Conservation (phyloP, 805 yeast genomes). For the Yamadazyma olivae region DNA sequence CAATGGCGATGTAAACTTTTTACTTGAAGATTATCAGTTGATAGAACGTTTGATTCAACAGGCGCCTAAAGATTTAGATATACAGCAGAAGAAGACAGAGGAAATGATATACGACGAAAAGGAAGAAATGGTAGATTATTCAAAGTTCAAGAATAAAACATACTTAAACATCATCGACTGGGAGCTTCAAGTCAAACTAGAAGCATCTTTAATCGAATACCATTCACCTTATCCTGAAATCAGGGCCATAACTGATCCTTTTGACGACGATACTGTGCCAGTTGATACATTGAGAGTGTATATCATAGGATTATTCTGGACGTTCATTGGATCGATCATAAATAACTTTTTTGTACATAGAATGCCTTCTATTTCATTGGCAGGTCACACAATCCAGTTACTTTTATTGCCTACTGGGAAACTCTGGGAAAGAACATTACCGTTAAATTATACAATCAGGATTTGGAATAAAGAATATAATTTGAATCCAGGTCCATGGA, state of each 20-base stretch:
- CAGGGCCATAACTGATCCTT: constrained; percentile 37
- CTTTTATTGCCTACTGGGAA: constrained; percentile 38
- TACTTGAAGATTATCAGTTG: constrained; percentile 30
- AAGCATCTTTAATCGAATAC: constrained; percentile 35
- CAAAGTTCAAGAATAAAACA: constrained; percentile 15
- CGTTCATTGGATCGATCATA: constrained; percentile 36
- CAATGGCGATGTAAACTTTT: constrained; percentile 32
- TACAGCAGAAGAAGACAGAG: not conserved
- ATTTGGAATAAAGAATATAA: constrained; percentile 22
- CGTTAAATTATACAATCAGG: constrained; percentile 18
- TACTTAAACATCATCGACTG: constrained; percentile 28
- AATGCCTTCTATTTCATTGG: constrained; percentile 32
- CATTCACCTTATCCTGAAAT: constrained; percentile 43
- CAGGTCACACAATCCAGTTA: constrained; percentile 38
- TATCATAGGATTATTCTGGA: constrained; percentile 39
- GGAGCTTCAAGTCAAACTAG: constrained; percentile 31
- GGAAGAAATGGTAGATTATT: constrained; percentile 7
- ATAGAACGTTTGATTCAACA: constrained; percentile 16
- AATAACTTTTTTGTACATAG: constrained; percentile 42
- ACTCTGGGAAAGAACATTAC: constrained; percentile 35
- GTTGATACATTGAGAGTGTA: constrained; percentile 38
- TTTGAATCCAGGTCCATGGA: constrained; percentile 43
- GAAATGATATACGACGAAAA: constrained; percentile 8
- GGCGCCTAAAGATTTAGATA: not conserved
- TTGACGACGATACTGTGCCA: constrained; percentile 30